Conservation (phyloP, 1,284 basidiomycete genomes). For the Austroboletus novae-zelandiae region DNA sequence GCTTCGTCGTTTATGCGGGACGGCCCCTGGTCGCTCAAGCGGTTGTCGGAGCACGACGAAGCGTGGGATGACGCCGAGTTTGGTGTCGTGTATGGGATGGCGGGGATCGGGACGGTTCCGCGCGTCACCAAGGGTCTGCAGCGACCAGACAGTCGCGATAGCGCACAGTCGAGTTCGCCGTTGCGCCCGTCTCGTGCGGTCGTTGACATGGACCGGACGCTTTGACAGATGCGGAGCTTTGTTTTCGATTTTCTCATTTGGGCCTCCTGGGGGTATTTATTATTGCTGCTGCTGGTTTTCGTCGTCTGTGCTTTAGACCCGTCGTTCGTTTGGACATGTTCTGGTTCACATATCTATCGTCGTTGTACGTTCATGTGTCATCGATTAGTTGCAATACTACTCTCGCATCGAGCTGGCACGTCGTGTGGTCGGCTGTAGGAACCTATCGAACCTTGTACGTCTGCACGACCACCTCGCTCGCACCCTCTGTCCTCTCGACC, state of each 20-base stretch:
- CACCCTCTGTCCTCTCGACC: conserved; percentile 39
- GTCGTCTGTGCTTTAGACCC: not conserved
- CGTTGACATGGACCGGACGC: conserved; percentile 5
- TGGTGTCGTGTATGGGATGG: conserved; percentile 35
- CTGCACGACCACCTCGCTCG: conserved; percentile 57
- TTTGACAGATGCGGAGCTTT: not conserved
- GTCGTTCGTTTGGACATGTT: not conserved
- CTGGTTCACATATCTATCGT: not conserved
- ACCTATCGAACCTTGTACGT: conserved; percentile 71
- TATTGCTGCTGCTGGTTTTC: too few relatives aligned
- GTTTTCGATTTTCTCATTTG: too few relatives aligned
- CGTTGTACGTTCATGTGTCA: conserved; percentile 15
- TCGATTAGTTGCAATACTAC: conserved; percentile 10
- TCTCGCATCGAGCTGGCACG: not conserved
- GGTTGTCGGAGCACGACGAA: conserved; percentile 34
- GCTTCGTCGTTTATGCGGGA: not conserved
- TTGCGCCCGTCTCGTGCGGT: conserved; percentile 8
- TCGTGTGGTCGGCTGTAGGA: not conserved
- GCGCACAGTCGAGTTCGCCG: conserved; percentile 6
- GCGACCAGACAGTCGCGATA: conserved; percentile 11
- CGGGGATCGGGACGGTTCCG: conserved; percentile 42
- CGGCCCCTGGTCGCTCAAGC: conserved; percentile 1
- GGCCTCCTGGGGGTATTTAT: too few relatives aligned
- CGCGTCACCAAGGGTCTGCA: conserved; percentile 18
- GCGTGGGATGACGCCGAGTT: conserved; percentile 22